Evolutionary conservation across 2,329 filamentous ascomycete species (phyloP), one percentile per base, ranked within the genome.

Genomic region (Hysterium pulicare): DNA sequence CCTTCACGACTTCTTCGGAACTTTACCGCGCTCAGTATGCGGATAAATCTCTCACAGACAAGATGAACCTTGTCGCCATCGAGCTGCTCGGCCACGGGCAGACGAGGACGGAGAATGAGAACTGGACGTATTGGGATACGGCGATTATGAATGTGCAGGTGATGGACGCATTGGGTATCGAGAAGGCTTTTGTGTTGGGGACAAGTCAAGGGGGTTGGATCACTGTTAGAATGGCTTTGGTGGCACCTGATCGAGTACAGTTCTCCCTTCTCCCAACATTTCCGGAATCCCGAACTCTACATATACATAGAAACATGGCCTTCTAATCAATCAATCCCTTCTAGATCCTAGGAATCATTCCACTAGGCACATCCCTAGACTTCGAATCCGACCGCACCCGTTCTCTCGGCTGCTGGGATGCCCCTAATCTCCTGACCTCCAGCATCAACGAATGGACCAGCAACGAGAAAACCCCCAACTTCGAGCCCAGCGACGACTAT

Each of bases 151-250:
- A 65, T 38, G 20, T 71, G 10, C 64, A 69, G 47, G 67, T 69
- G 4, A 53, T 71, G 45, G 62, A 69, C 19, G 55, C 51, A 2
- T 44, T 77, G 6, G 61, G 62, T 0, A 68, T 76, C 15, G 49
- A 66, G 11, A 71, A 69, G 47, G 68, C 68, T 0, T 76, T 76
- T 46, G 70, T 67, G 0, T 57, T 77, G 16, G 75, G 76, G 0
- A 78, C 74, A 2, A 75, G 71, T 44, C 76, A 79, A 53, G 76
- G 75, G 0, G 75, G 76, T 0, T 79, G 74, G 73, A 70, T 79
- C 9, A 69, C 69, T 1, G 67, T 70, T 4, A 51, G 73, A 15
- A 77, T 79, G 75, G 74, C 76, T 6, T 45, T 79, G n/a, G 43
- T 79, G 33, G 69, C 66, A 5, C 75, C 73, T 1, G 66, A 73